A percentile compares a stretch with the other conserved stretches of the same genome.
Evolutionary conservation across 2,329 filamentous ascomycete species (phyloP).

Genomic region (Neocucurbitaria cava): DNA sequence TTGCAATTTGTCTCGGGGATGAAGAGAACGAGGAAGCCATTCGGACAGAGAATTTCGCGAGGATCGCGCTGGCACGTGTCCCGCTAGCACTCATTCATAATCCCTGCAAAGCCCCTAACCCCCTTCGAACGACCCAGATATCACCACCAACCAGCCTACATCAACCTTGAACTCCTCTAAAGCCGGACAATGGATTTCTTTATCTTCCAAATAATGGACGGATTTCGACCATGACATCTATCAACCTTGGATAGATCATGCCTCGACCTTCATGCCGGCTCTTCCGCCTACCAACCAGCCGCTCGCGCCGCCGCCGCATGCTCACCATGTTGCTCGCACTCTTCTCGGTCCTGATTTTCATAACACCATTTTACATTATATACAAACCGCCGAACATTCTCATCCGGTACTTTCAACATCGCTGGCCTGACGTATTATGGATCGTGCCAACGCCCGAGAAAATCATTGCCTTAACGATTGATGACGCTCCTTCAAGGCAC

Average conservation of each 20-base stretch:
- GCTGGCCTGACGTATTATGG: constrained; percentile 82
- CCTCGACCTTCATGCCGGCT: constrained; percentile 36
- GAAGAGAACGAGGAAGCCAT: background rate
- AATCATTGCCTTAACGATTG: constrained; percentile 82
- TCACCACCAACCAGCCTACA: background rate
- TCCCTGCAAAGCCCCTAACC: constrained; percentile 14
- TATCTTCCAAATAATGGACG: background rate
- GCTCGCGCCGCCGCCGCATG: constrained; percentile 47
- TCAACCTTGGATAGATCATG: constrained; percentile 22
- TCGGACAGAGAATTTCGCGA: constrained; percentile 10
- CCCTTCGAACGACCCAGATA: constrained; percentile 1
- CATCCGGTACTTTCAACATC: constrained; percentile 72
- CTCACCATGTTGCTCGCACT: constrained; percentile 46
- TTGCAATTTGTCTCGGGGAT: background rate
- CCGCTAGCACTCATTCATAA: constrained; percentile 11
- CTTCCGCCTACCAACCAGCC: constrained; percentile 46
- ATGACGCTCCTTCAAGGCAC: constrained; percentile 80
- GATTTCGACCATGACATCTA: background rate
- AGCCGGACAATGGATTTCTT: background rate
- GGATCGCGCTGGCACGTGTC: constrained; percentile 16
- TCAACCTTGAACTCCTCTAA: background rate
- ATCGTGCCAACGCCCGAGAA: constrained; percentile 64
- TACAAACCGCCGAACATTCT: constrained; percentile 81
- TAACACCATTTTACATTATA: constrained; percentile 65
- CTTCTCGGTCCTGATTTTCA: constrained; percentile 32